Percentiles rank a stretch among this genome's conserved stretches.
These are phyloP conservation scores for Graphiopsis chlorocephala DNA, from an alignment of 2,329 filamentous ascomycete species.

Conservation along the genomic window DNA sequence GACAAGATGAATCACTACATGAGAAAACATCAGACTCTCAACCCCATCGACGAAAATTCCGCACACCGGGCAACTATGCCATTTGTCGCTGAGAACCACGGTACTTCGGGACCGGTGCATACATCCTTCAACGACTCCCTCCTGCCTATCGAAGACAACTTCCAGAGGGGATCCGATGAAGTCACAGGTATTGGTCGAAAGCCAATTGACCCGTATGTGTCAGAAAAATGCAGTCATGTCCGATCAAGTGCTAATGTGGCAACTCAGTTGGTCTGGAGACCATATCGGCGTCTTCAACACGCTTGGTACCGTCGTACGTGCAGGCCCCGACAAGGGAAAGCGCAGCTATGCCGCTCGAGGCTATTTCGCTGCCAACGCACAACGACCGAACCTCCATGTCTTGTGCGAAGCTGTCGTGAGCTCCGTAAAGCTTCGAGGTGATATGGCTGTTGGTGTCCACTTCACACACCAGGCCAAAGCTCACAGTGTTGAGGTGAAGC, in stretches of 20 bases:
- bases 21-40: constrained; percentile 39
- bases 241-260: background rate
- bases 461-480: constrained; percentile 40
- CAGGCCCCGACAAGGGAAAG: constrained; percentile 32
- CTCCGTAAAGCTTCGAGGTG: constrained; percentile 47
- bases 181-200: constrained; percentile 36
- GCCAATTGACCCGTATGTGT: constrained; percentile 31
- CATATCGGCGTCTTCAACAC: constrained; percentile 37
- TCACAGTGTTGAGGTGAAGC: constrained; percentile 36
- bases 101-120: constrained; percentile 34
- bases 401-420: constrained; percentile 48
- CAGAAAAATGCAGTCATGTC: background rate
- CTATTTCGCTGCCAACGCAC: constrained; percentile 37
- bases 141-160: constrained; percentile 36
- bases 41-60: constrained; percentile 31
- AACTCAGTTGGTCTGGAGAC: constrained; percentile 33
- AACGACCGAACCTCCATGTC: constrained; percentile 47
- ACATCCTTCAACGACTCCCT: constrained; percentile 37
- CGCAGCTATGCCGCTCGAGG: constrained; percentile 37
- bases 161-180: constrained; percentile 36
- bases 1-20: constrained; percentile 47
- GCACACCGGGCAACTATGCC: constrained; percentile 30
- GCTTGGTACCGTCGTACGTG: constrained; percentile 28
- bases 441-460: constrained; percentile 40
- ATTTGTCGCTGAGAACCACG: constrained; percentile 36